These are phyloP conservation scores for Trametes cingulata DNA, from an alignment of 768 basidiomycete genomes.

Conservation along the genomic window DNA sequence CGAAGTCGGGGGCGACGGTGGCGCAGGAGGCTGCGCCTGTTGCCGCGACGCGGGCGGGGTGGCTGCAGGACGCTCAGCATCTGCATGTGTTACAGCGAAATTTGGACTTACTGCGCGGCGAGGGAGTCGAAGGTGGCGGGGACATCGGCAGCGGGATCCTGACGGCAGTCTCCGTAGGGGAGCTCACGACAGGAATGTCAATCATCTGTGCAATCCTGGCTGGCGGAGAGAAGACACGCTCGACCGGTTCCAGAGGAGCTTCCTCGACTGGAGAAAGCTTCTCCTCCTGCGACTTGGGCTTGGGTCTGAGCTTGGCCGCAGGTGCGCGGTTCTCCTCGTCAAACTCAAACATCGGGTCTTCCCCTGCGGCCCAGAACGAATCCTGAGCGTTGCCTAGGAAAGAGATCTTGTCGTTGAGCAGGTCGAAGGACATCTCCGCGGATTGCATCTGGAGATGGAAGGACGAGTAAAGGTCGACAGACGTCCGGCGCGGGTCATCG, in stretches of 20 bases:
- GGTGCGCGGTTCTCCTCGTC: constrained; percentile 19
- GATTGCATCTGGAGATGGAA: constrained; percentile 37
- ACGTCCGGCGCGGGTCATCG: constrained; percentile 31
- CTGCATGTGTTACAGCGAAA: background rate
- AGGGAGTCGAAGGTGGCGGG: constrained; percentile 2
- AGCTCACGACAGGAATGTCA: background rate
- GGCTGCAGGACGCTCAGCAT: background rate
- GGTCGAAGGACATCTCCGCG: constrained; percentile 37
- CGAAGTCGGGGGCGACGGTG: constrained; percentile 14
- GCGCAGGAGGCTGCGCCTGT: background rate
- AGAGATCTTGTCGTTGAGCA: constrained; percentile 38
- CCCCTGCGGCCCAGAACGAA: constrained; percentile 27
- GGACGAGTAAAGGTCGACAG: constrained; percentile 37
- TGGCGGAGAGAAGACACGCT: constrained; percentile 4
- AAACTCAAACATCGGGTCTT: constrained; percentile 26
- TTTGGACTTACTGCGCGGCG: constrained; percentile 2
- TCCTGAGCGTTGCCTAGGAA: constrained; percentile 34
- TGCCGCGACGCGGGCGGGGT: background rate
- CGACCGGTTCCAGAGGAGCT: background rate
- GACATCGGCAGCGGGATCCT: constrained; percentile 15
- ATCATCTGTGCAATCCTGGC: background rate
- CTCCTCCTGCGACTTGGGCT: constrained; percentile 24
- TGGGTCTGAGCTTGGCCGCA: constrained; percentile 11
- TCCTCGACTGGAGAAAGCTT: constrained; percentile 2
- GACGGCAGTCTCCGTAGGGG: constrained; percentile 8